phyloP scores from a whole-genome alignment of 2,329 filamentous ascomycete genomes.

The Fusarium multiceps region DNA sequence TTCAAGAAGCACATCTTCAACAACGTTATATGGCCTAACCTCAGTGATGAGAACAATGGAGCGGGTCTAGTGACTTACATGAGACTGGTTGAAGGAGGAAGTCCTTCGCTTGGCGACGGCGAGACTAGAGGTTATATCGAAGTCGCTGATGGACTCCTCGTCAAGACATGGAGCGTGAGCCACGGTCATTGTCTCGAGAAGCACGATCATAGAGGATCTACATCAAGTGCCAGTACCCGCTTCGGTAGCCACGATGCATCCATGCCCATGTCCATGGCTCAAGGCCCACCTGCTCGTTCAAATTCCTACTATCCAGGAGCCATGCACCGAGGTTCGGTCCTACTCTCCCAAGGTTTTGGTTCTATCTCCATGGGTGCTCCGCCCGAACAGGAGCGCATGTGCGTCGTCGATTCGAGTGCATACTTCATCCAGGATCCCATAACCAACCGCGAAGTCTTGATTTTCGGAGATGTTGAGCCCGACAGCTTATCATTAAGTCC shows the following conservation, averaged over 20 bases:
- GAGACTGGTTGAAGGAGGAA: conserved; percentile 88
- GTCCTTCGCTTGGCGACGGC: conserved; percentile 83
- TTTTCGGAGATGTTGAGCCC: conserved; percentile 96
- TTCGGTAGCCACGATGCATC: conserved; percentile 63
- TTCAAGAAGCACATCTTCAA: conserved; percentile 98
- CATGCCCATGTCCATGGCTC: conserved; percentile 48
- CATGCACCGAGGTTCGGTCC: conserved; percentile 41
- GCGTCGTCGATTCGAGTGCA: conserved; percentile 87
- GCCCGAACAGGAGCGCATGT: conserved; percentile 61
- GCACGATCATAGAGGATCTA: conserved; percentile 71
- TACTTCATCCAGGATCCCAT: conserved; percentile 87
- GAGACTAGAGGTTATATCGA: conserved; percentile 86
- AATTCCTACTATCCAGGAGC: conserved; percentile 42
- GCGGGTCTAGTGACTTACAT: conserved; percentile 93
- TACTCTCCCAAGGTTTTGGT: conserved; percentile 50
- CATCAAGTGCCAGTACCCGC: conserved; percentile 62
- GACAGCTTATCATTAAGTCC: conserved; percentile 86
- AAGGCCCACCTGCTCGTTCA: conserved; percentile 44
- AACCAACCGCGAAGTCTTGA: conserved; percentile 81
- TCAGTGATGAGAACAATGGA: conserved; percentile 95
- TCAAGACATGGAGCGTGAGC: conserved; percentile 87
- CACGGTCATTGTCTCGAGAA: conserved; percentile 89
- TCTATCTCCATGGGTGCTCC: conserved; percentile 41
- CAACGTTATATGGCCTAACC: conserved; percentile 96
- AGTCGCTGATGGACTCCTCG: conserved; percentile 87